Evolutionary conservation across 768 basidiomycete genomes (phyloP), one percentile per base, ranked within the genome.

Genomic region (Cyathus striatus): DNA sequence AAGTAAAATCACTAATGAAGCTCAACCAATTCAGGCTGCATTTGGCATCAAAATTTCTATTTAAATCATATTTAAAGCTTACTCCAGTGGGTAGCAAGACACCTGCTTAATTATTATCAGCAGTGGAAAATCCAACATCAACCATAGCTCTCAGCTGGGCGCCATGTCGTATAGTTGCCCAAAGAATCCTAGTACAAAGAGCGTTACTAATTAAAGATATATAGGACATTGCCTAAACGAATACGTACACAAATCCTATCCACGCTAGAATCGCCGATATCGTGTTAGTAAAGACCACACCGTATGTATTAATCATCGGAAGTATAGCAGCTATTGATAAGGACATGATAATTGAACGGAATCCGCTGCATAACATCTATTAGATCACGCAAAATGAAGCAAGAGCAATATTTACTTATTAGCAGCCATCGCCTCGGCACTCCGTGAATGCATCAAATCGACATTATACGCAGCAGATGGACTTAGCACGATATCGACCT

Each of bases 371-470:
- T 20, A 10, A 9, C 14, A 6, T 14, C 10, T 7, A 25, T 40
- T 23, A 40, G 20, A 6, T 7, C 10, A 9, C 10, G 35, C 10
- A 6, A 18, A 7, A 7, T 22, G 14, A 25, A 9, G 10, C 17
- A 30, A 9, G 35, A 36, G 35, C 17, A 36, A 40, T 13, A 65
- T 72, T 33, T 37, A 79, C 80, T 56, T 57, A 39, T 55, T 58
- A 0, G 70, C 76, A 1, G 76, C 79, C 58, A 68, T 66, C 16
- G 66, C 63, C 50, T 83, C 78, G 2, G 80, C 78, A 43, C 79
- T 79, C 12, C 66, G 65, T 30, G 59, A 46, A 20, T 73, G 78
- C 51, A 81, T 41, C 22, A 81, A 54, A 47, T 82, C 81, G 7
- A 79, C 67, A 22, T 53, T 56, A 47, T 79, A 81, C 6, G 79